Evolutionary conservation across 495 filamentous ascomycete species (phyloP).

Genomic region (Usnea hakonensis): DNA sequence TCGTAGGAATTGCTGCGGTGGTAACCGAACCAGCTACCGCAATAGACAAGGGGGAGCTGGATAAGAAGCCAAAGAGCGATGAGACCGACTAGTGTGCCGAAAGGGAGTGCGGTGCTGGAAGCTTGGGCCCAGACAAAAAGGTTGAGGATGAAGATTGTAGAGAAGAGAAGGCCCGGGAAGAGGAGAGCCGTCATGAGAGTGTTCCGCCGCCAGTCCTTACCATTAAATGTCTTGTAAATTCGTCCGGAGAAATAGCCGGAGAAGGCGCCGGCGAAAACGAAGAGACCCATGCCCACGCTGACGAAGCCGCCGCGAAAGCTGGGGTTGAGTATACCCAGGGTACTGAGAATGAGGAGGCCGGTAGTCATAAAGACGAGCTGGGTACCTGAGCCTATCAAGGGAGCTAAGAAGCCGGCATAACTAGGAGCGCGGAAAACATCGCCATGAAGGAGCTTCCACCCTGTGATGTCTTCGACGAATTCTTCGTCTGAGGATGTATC

Average conservation of each 20-base stretch:
- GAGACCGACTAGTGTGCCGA: constrained; percentile 72
- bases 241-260: constrained; percentile 89
- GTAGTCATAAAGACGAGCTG: constrained; percentile 83
- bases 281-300: constrained; percentile 77
- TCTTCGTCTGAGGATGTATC: constrained; percentile 71
- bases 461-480: constrained; percentile 71
- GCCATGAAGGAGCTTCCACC: constrained; percentile 91
- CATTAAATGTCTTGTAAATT: constrained; percentile 82
- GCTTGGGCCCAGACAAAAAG: constrained; percentile 93
- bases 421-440: constrained; percentile 83
- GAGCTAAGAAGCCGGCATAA: constrained; percentile 71
- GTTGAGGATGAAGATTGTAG: constrained; percentile 75
- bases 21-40: constrained; percentile 76
- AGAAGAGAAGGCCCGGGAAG: constrained; percentile 77
- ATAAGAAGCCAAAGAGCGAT: constrained; percentile 80
- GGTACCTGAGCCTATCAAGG: constrained; percentile 80
- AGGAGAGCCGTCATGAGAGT: constrained; percentile 75
- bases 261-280: constrained; percentile 80
- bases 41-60: constrained; percentile 81
- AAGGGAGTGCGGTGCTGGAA: constrained; percentile 83
- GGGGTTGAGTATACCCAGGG: constrained; percentile 78
- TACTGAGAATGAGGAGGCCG: constrained; percentile 70
- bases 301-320: constrained; percentile 90
- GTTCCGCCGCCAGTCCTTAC: constrained; percentile 71
- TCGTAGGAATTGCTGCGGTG: constrained; percentile 62